phyloP scores from a whole-genome alignment of 371 early-diverging fungal species.

The Mucor racemosus region DNA sequence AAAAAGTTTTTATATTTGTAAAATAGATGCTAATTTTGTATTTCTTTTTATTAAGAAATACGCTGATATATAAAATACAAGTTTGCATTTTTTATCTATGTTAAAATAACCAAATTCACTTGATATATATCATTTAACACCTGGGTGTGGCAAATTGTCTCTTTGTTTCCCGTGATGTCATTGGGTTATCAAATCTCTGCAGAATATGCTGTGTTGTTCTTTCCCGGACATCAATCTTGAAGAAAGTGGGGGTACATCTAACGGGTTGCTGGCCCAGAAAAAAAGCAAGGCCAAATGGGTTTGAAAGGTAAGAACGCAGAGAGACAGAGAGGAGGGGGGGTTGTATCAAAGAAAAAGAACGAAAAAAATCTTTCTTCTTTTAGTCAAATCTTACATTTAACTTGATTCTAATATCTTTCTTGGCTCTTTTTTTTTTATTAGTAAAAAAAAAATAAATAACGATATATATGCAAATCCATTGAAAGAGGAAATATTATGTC shows the following conservation, averaged over 20 bases:
- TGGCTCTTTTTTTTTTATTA: background rate
- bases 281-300: background rate
- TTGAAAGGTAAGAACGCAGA: background rate
- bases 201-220: no score
- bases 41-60: no score
- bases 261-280: background rate
- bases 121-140: no score
- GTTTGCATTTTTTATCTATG: no score
- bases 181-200: background rate
- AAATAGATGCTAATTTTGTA: no score
- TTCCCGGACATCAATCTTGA: no score
- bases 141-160: no score
- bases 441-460: no score
- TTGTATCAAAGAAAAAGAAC: background rate
- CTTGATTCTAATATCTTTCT: no score
- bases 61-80: no score
- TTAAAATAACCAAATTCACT: no score
- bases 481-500: conserved; percentile 34
- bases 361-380: background rate
- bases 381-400: background rate
- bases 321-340: background rate
- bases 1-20: no score
- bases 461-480: conserved; percentile 5
- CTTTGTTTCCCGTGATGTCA: background rate
- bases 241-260: background rate